Conservation (phyloP, 2,329 filamentous ascomycete species). For the Thelonectria discophora region DNA sequence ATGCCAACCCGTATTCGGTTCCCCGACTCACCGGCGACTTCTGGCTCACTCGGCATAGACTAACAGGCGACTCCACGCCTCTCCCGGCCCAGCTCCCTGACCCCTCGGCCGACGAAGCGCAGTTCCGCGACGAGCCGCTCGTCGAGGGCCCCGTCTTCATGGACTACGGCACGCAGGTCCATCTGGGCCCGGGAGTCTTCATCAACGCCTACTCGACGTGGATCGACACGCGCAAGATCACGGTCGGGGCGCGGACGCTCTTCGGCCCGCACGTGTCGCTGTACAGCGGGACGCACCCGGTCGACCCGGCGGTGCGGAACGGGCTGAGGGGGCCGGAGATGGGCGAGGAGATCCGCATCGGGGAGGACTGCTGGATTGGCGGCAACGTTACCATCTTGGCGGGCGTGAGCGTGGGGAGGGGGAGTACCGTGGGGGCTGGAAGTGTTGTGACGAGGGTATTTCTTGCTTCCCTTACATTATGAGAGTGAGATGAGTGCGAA, state of each 20-base stretch:
- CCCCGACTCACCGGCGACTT: too few species aligned
- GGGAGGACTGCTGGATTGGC: slow-evolving; percentile 83
- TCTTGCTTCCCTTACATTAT: too few species aligned
- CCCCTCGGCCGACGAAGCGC: slow-evolving; percentile 69
- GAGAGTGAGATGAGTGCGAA: too few species aligned
- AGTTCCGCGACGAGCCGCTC: slow-evolving; percentile 70
- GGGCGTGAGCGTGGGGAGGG: slow-evolving; percentile 80
- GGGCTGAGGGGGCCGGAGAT: slow-evolving; percentile 78
- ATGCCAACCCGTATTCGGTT: too few species aligned
- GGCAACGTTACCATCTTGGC: slow-evolving; percentile 76
- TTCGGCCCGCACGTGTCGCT: slow-evolving; percentile 82
- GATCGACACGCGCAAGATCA: slow-evolving; percentile 79
- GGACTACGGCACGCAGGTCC: slow-evolving; percentile 82
- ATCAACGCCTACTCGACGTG: slow-evolving; percentile 79
- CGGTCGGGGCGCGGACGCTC: slow-evolving; percentile 79
- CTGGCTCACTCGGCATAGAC: not conserved
- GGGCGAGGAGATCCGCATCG: slow-evolving; percentile 77
- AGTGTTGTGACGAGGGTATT: slow-evolving; percentile 78
- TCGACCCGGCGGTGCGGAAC: slow-evolving; percentile 78
- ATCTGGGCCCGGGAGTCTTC: slow-evolving; percentile 71
- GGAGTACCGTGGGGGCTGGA: slow-evolving; percentile 78
- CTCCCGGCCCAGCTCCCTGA: slow-evolving; percentile 68
- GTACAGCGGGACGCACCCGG: slow-evolving; percentile 78
- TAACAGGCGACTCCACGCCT: slow-evolving; percentile 53
- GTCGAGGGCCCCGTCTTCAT: slow-evolving; percentile 74